Base-by-base conservation (phyloP, 2,329 filamentous ascomycete genomes). In the Ceratocystis cubensis region DNA sequence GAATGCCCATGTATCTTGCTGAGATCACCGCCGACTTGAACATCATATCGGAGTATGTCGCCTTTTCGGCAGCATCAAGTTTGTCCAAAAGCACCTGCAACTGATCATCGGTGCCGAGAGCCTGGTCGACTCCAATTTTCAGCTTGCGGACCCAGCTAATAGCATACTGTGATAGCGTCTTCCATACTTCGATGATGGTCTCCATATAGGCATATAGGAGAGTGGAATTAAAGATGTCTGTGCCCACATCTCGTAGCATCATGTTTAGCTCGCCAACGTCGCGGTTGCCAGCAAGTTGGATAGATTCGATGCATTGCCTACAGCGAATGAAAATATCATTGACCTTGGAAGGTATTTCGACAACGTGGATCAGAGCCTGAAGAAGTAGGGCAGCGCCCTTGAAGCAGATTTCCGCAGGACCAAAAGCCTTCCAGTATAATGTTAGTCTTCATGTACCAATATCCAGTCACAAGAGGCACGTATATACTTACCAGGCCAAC, bases 391-490 rank as follows among this genome's bases (percentile, higher is more conserved):
- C 62, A 22, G 62, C 62, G 20, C 62, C 62, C 33, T 64, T 64
- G 62, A 64, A 64, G 20, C 62, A 64, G 4, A 64, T 50, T 64
- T 64, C 62, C 4, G 62, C 62, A 1, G 62, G 62, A 13, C 62
- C 62, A 64, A 64, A 64, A n/a, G 62, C 62, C 62, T 64, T 8
- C 7, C 7, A 63, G 17, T 48, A 20, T 15, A 25, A 25, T 28
- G 20, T 53, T 25, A 53, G 48, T 53, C 3, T 53, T 13, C 3
- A 20, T 45, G 7, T 17, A 10, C 37, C 37, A 41, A 41, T 13
- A 13, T 3, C 8, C 2, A 41, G 2, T 3, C 8, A 13, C 8
- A 13, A 13, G 37, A 3, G 3, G 37, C 37, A 41, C 10, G 10
- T 41, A 41, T n/a, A 56, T 28, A 64, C 62, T 64, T 56, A 64